phyloP scores from a whole-genome alignment of 768 basidiomycete genomes.

The Boletus eberwhitei region DNA sequence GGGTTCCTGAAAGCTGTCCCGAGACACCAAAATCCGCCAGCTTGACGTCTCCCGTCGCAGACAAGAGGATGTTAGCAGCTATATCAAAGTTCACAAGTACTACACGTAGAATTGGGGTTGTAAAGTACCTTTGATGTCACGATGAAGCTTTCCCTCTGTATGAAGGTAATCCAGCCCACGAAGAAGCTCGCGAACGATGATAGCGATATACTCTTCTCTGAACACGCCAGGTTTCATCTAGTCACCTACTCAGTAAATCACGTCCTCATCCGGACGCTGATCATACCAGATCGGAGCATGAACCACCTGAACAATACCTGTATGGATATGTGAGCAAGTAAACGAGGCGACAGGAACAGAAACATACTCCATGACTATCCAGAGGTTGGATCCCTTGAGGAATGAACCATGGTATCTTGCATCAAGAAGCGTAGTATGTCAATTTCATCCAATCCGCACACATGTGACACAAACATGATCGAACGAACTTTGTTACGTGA shows the following conservation, averaged over 20 bases:
- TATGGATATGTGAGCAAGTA: slow-evolving; percentile 7
- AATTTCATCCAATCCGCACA: slow-evolving; percentile 33
- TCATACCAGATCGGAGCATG: slow-evolving; percentile 91
- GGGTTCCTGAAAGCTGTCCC: slow-evolving; percentile 89
- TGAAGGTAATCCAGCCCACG: slow-evolving; percentile 95
- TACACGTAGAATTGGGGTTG: background rate
- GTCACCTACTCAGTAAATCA: slow-evolving; percentile 9
- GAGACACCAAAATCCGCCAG: slow-evolving; percentile 99
- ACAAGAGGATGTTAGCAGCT: slow-evolving; percentile 95
- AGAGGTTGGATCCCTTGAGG: slow-evolving; percentile 92
- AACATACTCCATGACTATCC: slow-evolving; percentile 98
- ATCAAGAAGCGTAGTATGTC: slow-evolving; percentile 26
- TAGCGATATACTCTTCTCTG: slow-evolving; percentile 97
- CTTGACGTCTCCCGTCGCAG: slow-evolving; percentile 92
- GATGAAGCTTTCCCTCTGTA: slow-evolving; percentile 92
- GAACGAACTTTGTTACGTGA: slow-evolving; percentile 87
- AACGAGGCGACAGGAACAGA: background rate
- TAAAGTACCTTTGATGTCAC: slow-evolving; percentile 92
- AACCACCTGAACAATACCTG: slow-evolving; percentile 96
- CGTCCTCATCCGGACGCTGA: slow-evolving; percentile 4
- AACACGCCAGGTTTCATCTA: slow-evolving; percentile 99
- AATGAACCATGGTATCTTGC: slow-evolving; percentile 91
- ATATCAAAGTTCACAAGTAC: background rate
- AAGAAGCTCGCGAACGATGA: slow-evolving; percentile 89
- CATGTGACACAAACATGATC: slow-evolving; percentile 22